Conservation (phyloP, 108 stramenopile genomes). For the Chaetoceros tenuissimus region DNA sequence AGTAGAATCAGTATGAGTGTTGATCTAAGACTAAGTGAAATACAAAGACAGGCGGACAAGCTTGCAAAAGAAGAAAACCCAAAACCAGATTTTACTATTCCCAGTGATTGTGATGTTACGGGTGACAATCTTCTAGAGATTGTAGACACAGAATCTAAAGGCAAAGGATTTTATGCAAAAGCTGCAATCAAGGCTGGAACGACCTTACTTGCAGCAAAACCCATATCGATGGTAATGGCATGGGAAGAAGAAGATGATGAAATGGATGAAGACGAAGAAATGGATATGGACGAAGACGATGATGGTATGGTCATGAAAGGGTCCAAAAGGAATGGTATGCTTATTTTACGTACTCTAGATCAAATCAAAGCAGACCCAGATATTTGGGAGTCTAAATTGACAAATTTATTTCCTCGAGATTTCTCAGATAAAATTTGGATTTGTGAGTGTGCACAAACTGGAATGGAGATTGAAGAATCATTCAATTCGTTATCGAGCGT, state of each 20-base stretch:
- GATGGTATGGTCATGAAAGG: slow-evolving; percentile 20
- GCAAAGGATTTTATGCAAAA: slow-evolving; percentile 50
- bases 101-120: neutral
- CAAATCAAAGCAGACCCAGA: slow-evolving; percentile 29
- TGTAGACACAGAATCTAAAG: slow-evolving; percentile 30
- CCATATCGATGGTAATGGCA: slow-evolving; percentile 36
- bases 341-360: slow-evolving; percentile 40
- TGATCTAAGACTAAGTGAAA: neutral
- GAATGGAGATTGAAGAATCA: slow-evolving; percentile 18
- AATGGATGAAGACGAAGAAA: neutral
- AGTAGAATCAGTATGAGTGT: neutral
- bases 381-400: slow-evolving; percentile 42
- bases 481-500: neutral
- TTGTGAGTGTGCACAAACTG: slow-evolving; percentile 8
- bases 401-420: slow-evolving; percentile 50
- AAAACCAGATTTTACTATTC: neutral
- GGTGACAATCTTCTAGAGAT: slow-evolving; percentile 20
- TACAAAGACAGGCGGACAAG: neutral
- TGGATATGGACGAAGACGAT: neutral
- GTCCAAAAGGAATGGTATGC: slow-evolving; percentile 40
- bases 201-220: slow-evolving; percentile 38
- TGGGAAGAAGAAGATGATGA: slow-evolving; percentile 4
- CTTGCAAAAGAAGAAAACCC: neutral
- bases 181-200: slow-evolving; percentile 35
- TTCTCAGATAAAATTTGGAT: neutral